Evolutionary conservation across 306 rosid genomes (phyloP).

Genomic region (Corylus americana): DNA sequence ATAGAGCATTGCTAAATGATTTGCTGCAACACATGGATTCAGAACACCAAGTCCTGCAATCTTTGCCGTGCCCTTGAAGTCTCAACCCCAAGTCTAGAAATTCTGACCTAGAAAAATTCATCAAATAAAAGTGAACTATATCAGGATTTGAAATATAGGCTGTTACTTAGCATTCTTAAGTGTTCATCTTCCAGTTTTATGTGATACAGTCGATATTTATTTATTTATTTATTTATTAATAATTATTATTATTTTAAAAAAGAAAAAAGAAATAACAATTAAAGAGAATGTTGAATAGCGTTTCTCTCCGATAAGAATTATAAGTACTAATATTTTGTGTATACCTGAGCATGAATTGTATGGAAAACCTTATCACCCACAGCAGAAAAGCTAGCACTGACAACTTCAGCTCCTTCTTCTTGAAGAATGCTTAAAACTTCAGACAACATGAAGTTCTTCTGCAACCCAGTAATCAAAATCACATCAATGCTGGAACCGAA

Average conservation of each 20-base stretch:
- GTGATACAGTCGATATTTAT: no score
- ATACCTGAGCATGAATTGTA: slow-evolving; percentile 63
- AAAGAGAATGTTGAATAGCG: no score
- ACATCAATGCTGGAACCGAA: slow-evolving; percentile 53
- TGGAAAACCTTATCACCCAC: slow-evolving; percentile 52
- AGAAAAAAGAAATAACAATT: no score
- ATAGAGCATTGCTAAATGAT: background rate
- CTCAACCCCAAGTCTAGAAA: slow-evolving; percentile 67
- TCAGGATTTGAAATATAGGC: no score
- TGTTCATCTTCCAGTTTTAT: no score
- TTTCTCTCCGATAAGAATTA: no score
- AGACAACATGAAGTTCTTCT: slow-evolving; percentile 51
- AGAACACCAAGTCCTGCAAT: slow-evolving; percentile 41
- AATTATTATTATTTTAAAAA: no score
- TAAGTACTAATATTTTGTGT: no score
- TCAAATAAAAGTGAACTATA: background rate
- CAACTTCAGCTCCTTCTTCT: slow-evolving; percentile 77
- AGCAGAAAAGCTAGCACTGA: slow-evolving; percentile 45
- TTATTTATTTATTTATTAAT: no score
- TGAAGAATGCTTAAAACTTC: slow-evolving; percentile 54
- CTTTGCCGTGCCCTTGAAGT: slow-evolving; percentile 54
- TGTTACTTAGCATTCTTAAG: no score
- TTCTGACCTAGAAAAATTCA: slow-evolving; percentile 45
- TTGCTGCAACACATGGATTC: background rate
- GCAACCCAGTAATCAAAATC: slow-evolving; percentile 48